Percentiles rank a stretch among this genome's conserved stretches.
Evolutionary conservation across 371 early-diverging fungal species (phyloP).

Genomic region (Lichtheimia corymbifera): DNA sequence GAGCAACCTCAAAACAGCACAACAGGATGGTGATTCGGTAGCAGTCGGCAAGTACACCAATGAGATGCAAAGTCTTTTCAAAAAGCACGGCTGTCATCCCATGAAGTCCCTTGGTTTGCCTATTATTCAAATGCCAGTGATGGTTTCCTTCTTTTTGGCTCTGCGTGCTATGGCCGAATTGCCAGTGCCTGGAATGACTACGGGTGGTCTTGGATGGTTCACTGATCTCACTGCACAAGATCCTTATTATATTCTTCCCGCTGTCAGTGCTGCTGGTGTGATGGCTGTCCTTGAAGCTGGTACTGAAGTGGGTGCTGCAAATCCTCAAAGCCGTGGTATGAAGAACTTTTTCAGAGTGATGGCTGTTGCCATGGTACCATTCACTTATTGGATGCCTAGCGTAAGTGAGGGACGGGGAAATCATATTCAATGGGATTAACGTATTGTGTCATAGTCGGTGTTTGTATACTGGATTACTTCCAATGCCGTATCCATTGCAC

Average conservation of each 20-base stretch:
- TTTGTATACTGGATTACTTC: conserved; percentile 88
- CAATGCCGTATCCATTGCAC: conserved; percentile 72
- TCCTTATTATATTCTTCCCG: conserved; percentile 83
- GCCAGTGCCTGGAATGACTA: conserved; percentile 80
- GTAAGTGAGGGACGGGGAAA: conserved; percentile 46
- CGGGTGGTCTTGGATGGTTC: conserved; percentile 85
- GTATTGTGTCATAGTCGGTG: conserved; percentile 52
- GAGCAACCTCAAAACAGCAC: conserved; percentile 63
- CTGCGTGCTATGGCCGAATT: conserved; percentile 79
- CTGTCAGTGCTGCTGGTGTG: conserved; percentile 70
- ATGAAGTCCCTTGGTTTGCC: conserved; percentile 65
- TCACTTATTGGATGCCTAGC: conserved; percentile 78
- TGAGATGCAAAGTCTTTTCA: conserved; percentile 65
- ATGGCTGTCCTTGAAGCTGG: conserved; percentile 78
- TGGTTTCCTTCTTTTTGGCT: conserved; percentile 89
- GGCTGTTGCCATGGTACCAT: conserved; percentile 62
- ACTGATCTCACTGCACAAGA: conserved; percentile 80
- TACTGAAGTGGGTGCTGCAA: conserved; percentile 55
- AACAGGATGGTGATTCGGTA: conserved; percentile 57
- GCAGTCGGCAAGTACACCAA: conserved; percentile 53
- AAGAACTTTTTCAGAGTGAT: conserved; percentile 72
- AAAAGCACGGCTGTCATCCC: conserved; percentile 65
- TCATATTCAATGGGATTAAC: conserved; percentile 9
- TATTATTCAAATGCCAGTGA: conserved; percentile 81
- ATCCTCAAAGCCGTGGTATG: conserved; percentile 53